phyloP scores from a whole-genome alignment of 768 basidiomycete species.

The Gelatoporia subvermispora region DNA sequence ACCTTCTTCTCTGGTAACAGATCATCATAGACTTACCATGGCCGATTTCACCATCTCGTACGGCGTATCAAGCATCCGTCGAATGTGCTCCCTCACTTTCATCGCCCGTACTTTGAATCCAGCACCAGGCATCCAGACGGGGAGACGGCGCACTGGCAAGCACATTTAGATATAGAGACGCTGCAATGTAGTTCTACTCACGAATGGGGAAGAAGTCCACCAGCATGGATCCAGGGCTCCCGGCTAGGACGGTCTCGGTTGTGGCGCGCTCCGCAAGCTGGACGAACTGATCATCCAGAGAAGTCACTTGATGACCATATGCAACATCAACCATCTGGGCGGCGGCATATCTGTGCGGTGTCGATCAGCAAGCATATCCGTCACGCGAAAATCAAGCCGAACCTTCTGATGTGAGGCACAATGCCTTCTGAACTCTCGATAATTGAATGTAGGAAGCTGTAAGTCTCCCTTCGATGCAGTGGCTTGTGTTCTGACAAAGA shows the following conservation, averaged over 20 bases:
- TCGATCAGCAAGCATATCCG: neutral
- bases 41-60: conserved; percentile 14
- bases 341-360: conserved; percentile 21
- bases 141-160: conserved; percentile 41
- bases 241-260: conserved; percentile 15
- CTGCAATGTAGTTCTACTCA: conserved; percentile 10
- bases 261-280: conserved; percentile 22
- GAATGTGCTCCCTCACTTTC: neutral
- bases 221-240: conserved; percentile 24
- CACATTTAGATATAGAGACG: neutral
- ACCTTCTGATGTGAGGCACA: conserved; percentile 15
- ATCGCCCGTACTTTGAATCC: conserved; percentile 32
- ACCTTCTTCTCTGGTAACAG: no score
- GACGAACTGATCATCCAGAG: conserved; percentile 27
- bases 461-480: conserved; percentile 22
- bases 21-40: conserved; percentile 8
- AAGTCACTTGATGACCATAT: conserved; percentile 27
- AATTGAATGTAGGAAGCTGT: conserved; percentile 22
- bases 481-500: conserved; percentile 13
- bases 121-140: conserved; percentile 60
- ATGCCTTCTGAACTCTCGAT: conserved; percentile 22
- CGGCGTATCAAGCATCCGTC: conserved; percentile 11
- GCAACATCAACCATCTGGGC: conserved; percentile 27
- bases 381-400: neutral
- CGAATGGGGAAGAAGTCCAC: conserved; percentile 30